A percentile compares a stretch with the other conserved stretches of the same genome.
These are phyloP conservation scores for Podila verticillata DNA, from an alignment of 192 early-diverging fungal species.

Conservation along the genomic window DNA sequence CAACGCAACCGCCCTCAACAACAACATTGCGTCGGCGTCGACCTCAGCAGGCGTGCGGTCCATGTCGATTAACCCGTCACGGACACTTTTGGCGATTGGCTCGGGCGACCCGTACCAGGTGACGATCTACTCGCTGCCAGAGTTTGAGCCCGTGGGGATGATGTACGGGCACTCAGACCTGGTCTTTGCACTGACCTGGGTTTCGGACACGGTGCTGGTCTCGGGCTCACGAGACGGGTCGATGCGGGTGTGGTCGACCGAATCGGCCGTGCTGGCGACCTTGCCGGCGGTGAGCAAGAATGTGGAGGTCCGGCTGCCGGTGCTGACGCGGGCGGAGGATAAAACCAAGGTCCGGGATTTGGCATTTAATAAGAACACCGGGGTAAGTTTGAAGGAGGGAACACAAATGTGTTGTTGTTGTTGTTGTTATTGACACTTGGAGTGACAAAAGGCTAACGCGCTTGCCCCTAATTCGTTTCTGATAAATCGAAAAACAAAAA, in stretches of 20 bases:
- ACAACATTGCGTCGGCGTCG: conserved; percentile 4
- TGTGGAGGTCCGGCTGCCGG: conserved; percentile 43
- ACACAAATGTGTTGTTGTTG: not conserved
- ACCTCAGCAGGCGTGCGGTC: conserved; percentile 63
- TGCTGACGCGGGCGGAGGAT: conserved; percentile 45
- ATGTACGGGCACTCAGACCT: conserved; percentile 73
- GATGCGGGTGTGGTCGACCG: conserved; percentile 62
- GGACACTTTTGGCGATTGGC: conserved; percentile 72
- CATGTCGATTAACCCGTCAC: conserved; percentile 68
- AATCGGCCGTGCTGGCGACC: conserved; percentile 23
- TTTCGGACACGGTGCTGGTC: conserved; percentile 64
- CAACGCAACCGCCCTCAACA: not conserved
- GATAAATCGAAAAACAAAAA: too few species aligned
- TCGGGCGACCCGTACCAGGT: conserved; percentile 65
- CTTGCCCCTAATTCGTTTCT: too few species aligned
- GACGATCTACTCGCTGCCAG: conserved; percentile 70
- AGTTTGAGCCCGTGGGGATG: conserved; percentile 63
- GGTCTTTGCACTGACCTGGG: conserved; percentile 72
- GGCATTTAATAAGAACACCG: conserved; percentile 43
- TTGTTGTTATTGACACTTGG: not conserved
- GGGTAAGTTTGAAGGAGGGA: conserved; percentile 12
- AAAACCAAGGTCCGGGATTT: conserved; percentile 68
- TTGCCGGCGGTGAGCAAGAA: conserved; percentile 17
- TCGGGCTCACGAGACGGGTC: conserved; percentile 70
- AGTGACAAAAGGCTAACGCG: too few species aligned